These are phyloP conservation scores for Pseudozyma pruni DNA, from an alignment of 1,284 basidiomycete species.

Conservation along the genomic window DNA sequence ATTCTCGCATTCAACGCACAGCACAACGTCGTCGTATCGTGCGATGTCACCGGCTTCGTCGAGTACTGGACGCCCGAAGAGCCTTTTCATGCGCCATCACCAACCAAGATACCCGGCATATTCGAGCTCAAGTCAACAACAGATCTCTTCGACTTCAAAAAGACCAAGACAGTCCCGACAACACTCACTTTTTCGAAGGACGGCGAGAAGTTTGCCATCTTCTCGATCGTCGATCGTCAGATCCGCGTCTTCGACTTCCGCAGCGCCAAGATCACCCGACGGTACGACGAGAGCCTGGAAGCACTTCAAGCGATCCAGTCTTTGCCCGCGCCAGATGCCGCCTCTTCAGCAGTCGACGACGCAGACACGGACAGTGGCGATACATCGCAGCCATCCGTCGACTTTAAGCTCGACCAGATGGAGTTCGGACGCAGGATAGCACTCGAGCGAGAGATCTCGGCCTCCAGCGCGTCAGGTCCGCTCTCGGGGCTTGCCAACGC, in stretches of 20 bases:
- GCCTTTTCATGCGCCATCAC: constrained; percentile 76
- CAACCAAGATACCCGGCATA: constrained; percentile 71
- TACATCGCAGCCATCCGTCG: constrained; percentile 41
- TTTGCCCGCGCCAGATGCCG: constrained; percentile 8
- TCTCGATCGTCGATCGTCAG: constrained; percentile 90
- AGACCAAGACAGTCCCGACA: constrained; percentile 91
- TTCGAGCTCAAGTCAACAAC: constrained; percentile 93
- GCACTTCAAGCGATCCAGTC: constrained; percentile 77
- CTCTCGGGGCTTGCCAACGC: constrained; percentile 69
- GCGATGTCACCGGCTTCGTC: constrained; percentile 91
- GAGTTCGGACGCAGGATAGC: constrained; percentile 97
- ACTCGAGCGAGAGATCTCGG: constrained; percentile 88
- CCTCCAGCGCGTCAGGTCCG: constrained; percentile 71
- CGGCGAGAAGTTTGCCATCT: constrained; percentile 85
- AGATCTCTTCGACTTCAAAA: constrained; percentile 98
- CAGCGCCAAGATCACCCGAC: constrained; percentile 86
- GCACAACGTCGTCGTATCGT: constrained; percentile 91
- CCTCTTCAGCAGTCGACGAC: background rate
- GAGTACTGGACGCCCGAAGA: constrained; percentile 96
- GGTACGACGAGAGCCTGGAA: constrained; percentile 91
- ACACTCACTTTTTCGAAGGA: constrained; percentile 90
- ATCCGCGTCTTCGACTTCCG: constrained; percentile 93
- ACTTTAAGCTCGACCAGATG: constrained; percentile 96
- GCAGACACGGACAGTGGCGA: background rate
- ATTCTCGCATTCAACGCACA: constrained; percentile 77